phyloP scores from a whole-genome alignment of 2,329 filamentous ascomycete species.

The Cephalotrichum gorgonifer region DNA sequence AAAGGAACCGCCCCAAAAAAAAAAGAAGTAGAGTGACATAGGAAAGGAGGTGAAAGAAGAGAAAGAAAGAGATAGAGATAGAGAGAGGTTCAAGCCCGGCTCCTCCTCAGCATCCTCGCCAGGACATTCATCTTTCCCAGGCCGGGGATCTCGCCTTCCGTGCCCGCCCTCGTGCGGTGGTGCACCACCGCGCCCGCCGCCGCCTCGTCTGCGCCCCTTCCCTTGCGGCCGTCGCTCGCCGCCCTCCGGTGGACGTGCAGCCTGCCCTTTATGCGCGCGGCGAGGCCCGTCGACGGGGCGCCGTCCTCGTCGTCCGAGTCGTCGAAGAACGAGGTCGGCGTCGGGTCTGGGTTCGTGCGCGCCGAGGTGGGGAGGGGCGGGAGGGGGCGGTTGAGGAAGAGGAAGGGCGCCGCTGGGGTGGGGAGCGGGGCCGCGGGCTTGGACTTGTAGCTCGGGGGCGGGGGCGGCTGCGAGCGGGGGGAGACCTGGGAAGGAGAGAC shows the following conservation, averaged over 20 bases:
- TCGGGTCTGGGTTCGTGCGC: background rate
- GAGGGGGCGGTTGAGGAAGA: slow-evolving; percentile 1
- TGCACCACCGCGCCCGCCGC: slow-evolving; percentile 10
- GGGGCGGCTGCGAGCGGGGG: background rate
- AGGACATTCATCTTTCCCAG: slow-evolving; percentile 1
- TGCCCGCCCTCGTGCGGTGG: slow-evolving; percentile 7
- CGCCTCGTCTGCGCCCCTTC: slow-evolving; percentile 7
- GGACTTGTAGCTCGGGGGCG: background rate
- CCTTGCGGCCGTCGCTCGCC: slow-evolving; percentile 6
- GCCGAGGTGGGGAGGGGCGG: background rate
- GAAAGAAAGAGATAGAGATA: background rate
- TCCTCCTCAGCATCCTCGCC: slow-evolving; percentile 3
- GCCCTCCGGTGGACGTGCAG: slow-evolving; percentile 8
- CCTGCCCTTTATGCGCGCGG: slow-evolving; percentile 1
- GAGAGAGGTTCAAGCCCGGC: background rate
- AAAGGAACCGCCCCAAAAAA: background rate
- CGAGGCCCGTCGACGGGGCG: background rate
- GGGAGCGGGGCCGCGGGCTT: background rate
- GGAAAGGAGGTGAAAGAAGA: background rate
- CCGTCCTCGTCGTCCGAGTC: slow-evolving; percentile 5
- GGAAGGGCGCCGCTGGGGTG: background rate
- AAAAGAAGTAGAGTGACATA: background rate
- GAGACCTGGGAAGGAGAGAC: background rate
- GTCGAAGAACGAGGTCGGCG: slow-evolving; percentile 3
- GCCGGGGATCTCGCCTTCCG: slow-evolving; percentile 4